Base-by-base conservation (phyloP, 768 basidiomycete genomes). In the Antrodiella citrinella region DNA sequence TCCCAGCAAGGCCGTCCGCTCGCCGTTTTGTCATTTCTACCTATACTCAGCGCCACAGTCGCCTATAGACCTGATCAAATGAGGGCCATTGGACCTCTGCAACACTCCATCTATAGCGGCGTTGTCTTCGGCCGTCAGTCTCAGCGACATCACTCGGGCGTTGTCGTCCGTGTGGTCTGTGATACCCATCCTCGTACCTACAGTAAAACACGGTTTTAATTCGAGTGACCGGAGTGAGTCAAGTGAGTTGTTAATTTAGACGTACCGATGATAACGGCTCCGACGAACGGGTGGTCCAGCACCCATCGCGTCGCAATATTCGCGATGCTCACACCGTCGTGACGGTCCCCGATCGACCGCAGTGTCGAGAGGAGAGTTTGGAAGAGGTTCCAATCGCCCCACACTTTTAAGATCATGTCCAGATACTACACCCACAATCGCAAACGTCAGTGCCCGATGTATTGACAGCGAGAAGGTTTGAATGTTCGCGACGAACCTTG, bases 41-140 rank as follows among this genome's bases (percentile, higher is more conserved):
- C 89, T 82, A 67, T 91, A 91, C 69, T 91, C 88, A 4, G 83
- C 81, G 35, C 89, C 88, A 62, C 89, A 91, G 64, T 91, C 89
- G 9, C 88, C 88, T 52, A 91, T 82, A 77, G n/a, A 84, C 87
- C 40, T 69, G 73, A 2, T 63, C 69, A n/a, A n/a, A n/a, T n/a
- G n/a, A 11, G 89, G 65, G 19, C 90, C 78, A 1, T 63, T 67
- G 51, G 86, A 82, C 54, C 91, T 86, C n/a, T 66, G 74, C 11
- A 90, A 65, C 21, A 91, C 78, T 1, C 63, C 67, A 51, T 86
- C 82, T 54, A 91, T 86, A 15, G 66, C 74, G 7, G 65, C 61
- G 40, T 75, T 75, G 58, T 91, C 89, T 24, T 73, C 69, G 1
- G 69, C 67, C 2, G 70, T 73, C 47, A 91, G 67, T 3, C 56